Evolutionary conservation across 2,329 filamentous ascomycete genomes (phyloP).

Genomic region (Colletotrichum lupini): DNA sequence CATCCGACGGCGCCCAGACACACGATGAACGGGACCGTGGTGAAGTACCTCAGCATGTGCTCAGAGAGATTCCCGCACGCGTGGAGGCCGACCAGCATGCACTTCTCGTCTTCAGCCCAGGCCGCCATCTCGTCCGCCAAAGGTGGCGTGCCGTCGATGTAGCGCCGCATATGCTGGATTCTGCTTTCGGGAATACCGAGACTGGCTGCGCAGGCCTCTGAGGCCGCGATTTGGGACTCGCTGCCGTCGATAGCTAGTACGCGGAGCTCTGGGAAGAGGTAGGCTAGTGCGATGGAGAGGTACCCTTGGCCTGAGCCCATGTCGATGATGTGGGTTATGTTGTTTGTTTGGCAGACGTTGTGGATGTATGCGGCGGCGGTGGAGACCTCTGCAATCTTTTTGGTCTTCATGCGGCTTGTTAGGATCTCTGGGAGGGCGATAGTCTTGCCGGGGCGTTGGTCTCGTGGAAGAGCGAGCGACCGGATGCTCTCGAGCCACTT

Average conservation of each 20-base stretch:
- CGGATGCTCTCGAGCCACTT: neutral
- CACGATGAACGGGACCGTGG: constrained; percentile 36
- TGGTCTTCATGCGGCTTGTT: constrained; percentile 43
- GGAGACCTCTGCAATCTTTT: constrained; percentile 45
- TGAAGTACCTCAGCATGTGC: constrained; percentile 46
- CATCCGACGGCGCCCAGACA: constrained; percentile 44
- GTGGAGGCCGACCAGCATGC: constrained; percentile 47
- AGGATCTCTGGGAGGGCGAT: constrained; percentile 39
- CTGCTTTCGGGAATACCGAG: constrained; percentile 39
- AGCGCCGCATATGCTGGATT: constrained; percentile 40
- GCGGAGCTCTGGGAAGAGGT: constrained; percentile 41
- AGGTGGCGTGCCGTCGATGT: constrained; percentile 42
- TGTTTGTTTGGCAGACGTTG: constrained; percentile 37
- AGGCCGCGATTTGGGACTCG: constrained; percentile 43
- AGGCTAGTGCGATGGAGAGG: constrained; percentile 43
- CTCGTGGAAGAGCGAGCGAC: constrained; percentile 33
- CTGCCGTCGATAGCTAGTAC: constrained; percentile 47
- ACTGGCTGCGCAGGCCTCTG: constrained; percentile 38
- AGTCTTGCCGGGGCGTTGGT: constrained; percentile 34
- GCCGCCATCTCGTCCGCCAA: constrained; percentile 39
- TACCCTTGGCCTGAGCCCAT: constrained; percentile 43
- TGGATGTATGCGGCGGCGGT: constrained; percentile 41
- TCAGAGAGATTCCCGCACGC: constrained; percentile 47
- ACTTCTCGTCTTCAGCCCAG: constrained; percentile 42
- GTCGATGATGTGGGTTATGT: constrained; percentile 41